Evolutionary conservation across 2,329 filamentous ascomycete genomes (phyloP), one percentile per base, ranked within the genome.

Genomic region (Arthroderma uncinatum): DNA sequence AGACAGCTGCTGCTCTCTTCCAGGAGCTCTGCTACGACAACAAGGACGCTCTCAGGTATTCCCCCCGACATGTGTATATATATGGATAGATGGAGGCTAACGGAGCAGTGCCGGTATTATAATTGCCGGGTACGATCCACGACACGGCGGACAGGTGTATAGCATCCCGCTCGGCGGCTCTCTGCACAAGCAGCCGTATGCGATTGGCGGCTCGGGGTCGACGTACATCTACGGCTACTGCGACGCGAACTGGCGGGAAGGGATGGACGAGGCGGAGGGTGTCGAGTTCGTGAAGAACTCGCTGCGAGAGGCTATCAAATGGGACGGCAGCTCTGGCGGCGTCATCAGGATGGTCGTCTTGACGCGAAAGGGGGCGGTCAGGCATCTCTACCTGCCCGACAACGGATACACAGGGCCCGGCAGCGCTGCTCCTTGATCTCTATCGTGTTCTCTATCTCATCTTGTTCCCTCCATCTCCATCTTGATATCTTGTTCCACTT

Each of bases 191-290:
- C 91, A 96, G 72, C 72, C 91, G 16, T 98, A 96, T 70, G 84
- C 93, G 44, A 98, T 98, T 68, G 91, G 90, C 65, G 93, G 93
- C 48, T 97, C 92, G 19, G 93, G 93, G 42, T 97, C 92, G 65
- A 97, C 93, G 61, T 98, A 98, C 79, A 98, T 98, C 74, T 98
- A 97, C 79, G 93, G 93, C 66, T 97, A 95, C 80, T 97, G 91
- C 71, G 92, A 98, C 71, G 85, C 89, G 58, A 83, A 98, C 79
- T 98, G 93, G 93, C 84, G 80, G 72, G 93, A 97, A 75, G 83
- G 83, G 63, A 97, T 98, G 91, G 89, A 86, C 55, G 89, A 97
- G 78, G 80, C 83, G 57, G 91, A 95, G 61, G 93, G 93, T 0
- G 84, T 98, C 63, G 75, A 84, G 40, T 98, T 98, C 68, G 93